Percentiles rank a stretch among this genome's conserved stretches.
phyloP scores from a whole-genome alignment of 768 basidiomycete genomes.

The Lentinus tigrinus region DNA sequence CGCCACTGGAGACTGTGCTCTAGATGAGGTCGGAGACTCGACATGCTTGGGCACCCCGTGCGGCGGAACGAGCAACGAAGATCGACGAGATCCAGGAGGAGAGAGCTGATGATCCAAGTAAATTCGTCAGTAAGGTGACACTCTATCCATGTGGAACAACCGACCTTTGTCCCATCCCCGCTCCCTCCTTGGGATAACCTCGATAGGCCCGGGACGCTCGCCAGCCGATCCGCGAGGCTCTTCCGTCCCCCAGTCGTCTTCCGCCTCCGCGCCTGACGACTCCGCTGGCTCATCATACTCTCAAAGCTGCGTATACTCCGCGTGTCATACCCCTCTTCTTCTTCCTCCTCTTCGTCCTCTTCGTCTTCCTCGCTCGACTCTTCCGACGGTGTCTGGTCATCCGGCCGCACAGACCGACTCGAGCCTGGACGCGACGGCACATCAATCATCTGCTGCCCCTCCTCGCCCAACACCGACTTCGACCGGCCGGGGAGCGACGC shows the following conservation, averaged over 20 bases:
- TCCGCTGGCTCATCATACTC: slow-evolving; percentile 71
- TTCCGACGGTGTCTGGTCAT: slow-evolving; percentile 35
- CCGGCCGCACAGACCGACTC: slow-evolving; percentile 33
- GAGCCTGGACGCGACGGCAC: slow-evolving; percentile 55
- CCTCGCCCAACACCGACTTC: slow-evolving; percentile 30
- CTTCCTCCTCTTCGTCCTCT: slow-evolving; percentile 40
- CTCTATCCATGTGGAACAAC: background rate
- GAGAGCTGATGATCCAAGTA: slow-evolving; percentile 30
- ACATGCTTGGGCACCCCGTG: slow-evolving; percentile 30
- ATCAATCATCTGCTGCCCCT: slow-evolving; percentile 57
- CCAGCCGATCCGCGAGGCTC: slow-evolving; percentile 80
- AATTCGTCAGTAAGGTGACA: background rate
- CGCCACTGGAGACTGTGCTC: slow-evolving; percentile 37
- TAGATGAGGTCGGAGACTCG: slow-evolving; percentile 41
- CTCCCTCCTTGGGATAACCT: slow-evolving; percentile 37
- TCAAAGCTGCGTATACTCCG: slow-evolving; percentile 85
- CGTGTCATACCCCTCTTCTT: slow-evolving; percentile 48
- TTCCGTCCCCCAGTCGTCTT: slow-evolving; percentile 44
- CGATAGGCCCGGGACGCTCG: slow-evolving; percentile 64
- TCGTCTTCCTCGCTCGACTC: slow-evolving; percentile 38
- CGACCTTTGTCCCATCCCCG: slow-evolving; percentile 19
- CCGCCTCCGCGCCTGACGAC: slow-evolving; percentile 28
- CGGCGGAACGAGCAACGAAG: slow-evolving; percentile 36
- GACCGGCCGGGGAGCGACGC: slow-evolving; percentile 57
- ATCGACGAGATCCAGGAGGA: slow-evolving; percentile 39